Conservation (phyloP, 768 basidiomycete species). For the Podaxis mareebaensis region DNA sequence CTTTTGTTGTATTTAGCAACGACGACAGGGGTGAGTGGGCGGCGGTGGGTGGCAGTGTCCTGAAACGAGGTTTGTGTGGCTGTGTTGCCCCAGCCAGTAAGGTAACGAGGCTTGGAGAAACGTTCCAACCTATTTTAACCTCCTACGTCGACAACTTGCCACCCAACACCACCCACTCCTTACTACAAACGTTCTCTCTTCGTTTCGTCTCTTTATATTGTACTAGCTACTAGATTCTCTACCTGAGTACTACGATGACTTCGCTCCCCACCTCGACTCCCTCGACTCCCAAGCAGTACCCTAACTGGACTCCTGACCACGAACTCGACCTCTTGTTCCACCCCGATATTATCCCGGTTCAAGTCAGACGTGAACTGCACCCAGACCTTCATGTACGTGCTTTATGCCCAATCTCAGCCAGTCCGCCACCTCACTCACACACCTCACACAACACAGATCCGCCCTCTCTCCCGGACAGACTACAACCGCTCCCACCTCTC, state of each 20-base stretch:
- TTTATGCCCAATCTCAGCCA: not conserved
- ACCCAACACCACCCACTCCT: slow-evolving; percentile 1
- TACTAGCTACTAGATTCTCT: not conserved
- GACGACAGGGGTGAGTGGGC: not conserved
- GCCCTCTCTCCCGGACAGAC: slow-evolving; percentile 87
- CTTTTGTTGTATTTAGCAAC: not conserved
- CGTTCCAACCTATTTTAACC: slow-evolving; percentile 14
- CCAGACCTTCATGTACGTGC: slow-evolving; percentile 64
- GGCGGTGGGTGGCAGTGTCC: not conserved
- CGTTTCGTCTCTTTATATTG: not conserved
- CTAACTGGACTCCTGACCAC: slow-evolving; percentile 37
- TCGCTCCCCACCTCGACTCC: slow-evolving; percentile 20
- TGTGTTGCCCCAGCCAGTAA: not conserved
- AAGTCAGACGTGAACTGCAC: slow-evolving; percentile 61
- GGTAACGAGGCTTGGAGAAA: not conserved
- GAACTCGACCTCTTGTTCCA: slow-evolving; percentile 80
- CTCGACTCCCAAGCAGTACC: slow-evolving; percentile 43
- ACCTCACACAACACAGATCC: slow-evolving; percentile 54
- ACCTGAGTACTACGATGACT: not conserved
- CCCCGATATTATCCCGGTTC: slow-evolving; percentile 64
- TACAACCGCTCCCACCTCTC: slow-evolving; percentile 78
- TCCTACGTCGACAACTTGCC: not conserved
- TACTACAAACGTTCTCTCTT: slow-evolving; percentile 3
- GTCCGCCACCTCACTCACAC: slow-evolving; percentile 39
- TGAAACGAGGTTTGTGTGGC: slow-evolving; percentile 4